Base-by-base conservation (phyloP, 805 yeast genomes). In the Kodamaea kaohsiungensis region DNA sequence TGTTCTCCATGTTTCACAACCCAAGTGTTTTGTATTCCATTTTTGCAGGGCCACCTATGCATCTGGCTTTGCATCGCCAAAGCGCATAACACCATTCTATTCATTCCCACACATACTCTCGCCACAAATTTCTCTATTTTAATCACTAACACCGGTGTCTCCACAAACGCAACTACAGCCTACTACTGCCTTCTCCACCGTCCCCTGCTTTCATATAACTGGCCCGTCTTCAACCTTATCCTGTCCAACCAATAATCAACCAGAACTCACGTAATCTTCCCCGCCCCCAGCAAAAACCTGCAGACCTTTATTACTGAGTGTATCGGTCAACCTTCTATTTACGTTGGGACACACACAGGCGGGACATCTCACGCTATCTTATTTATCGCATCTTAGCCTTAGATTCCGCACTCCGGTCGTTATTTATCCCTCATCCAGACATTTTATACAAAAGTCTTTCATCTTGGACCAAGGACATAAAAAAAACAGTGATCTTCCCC, bases 401-500 rank as follows among this genome's bases (percentile, higher is more conserved):
- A 8, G 35, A 30, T 9, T 30, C 33, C 35, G 35, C 6, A 5
- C 10, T 5, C 35, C 35, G 35, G 35, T 30, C 35, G 10, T 3
- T 30, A 4, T 30, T 30, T 5, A 9, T 8, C 35, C 13, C 35
- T 12, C 35, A 2, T 30, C 35, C 25, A 12, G 35, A 4, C 35
- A 9, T 2, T 30, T 10, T 9, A 42, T 30, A 35, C 37, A 48
- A 18, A 19, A 48, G 37, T 9, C n/a, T n/a, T n/a, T 15, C 13
- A 22, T 2, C 12, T 40, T 17, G 17, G 5, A 3, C 19, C n/a
- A 16, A 16, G 19, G 45, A 22, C 25, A 22, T n/a, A 40, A 40
- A 40, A 40, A 40, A 40, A 40, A 40, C 45, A 40, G 45, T 40
- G 45, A 40, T 40, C 45, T 40, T 40, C 45, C 45, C 45, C 45